A percentile compares a stretch with the other conserved stretches of the same genome.
These are phyloP conservation scores for Gracilaria vermiculophylla DNA, from an alignment of 23 red algal genomes.

Conservation along the genomic window DNA sequence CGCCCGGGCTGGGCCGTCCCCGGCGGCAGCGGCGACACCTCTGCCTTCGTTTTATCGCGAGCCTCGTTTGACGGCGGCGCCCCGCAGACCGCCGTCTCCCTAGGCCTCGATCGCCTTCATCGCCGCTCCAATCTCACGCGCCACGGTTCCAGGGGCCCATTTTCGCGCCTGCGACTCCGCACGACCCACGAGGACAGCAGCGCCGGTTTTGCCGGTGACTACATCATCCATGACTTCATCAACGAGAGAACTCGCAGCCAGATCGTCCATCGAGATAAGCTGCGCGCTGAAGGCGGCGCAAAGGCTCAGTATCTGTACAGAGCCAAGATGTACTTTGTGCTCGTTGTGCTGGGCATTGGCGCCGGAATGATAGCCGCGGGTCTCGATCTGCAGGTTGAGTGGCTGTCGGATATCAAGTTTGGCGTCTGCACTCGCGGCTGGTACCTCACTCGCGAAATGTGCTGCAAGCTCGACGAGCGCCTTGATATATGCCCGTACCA, in stretches of 20 bases:
- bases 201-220: slow-evolving; percentile 55
- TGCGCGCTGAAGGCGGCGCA: slow-evolving; percentile 18
- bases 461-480: slow-evolving; percentile 48
- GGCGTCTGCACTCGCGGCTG: slow-evolving; percentile 66
- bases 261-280: slow-evolving; percentile 24
- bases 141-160: slow-evolving; percentile 38
- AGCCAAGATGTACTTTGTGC: slow-evolving; percentile 58
- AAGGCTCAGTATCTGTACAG: slow-evolving; percentile 39
- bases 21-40: slow-evolving; percentile 7
- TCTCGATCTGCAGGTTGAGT: slow-evolving; percentile 79
- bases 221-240: slow-evolving; percentile 73
- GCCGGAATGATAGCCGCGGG: slow-evolving; percentile 70
- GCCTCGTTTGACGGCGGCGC: slow-evolving; percentile 1
- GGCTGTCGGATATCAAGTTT: slow-evolving; percentile 85
- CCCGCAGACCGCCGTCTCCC: background rate
- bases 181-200: slow-evolving; percentile 5
- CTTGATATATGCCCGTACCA: slow-evolving; percentile 32
- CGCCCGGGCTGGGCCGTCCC: slow-evolving; percentile 7
- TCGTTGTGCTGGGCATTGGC: slow-evolving; percentile 58
- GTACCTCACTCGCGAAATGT: slow-evolving; percentile 72
- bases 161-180: slow-evolving; percentile 50
- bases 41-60: background rate
- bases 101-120: background rate
- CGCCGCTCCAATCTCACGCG: background rate
- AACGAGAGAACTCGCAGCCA: slow-evolving; percentile 67